Conservation (phyloP, 2,329 filamentous ascomycete species). For the Calonectria naviculata region DNA sequence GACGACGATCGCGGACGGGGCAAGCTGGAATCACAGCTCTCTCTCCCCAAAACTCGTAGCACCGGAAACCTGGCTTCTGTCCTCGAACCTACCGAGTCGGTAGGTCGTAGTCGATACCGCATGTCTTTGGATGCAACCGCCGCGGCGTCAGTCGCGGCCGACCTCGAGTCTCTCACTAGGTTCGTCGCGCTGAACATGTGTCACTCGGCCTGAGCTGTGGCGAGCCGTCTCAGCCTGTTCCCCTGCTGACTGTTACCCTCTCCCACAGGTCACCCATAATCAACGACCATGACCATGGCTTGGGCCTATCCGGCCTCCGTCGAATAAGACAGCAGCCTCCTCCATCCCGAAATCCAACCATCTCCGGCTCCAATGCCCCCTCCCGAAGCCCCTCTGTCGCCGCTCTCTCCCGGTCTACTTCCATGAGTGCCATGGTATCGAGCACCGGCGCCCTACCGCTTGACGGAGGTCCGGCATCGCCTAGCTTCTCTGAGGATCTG, state of each 20-base stretch:
- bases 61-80: conserved; percentile 69
- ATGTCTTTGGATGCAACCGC: conserved; percentile 83
- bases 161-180: conserved; percentile 81
- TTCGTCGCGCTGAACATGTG: conserved; percentile 51
- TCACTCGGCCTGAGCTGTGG: conserved; percentile 27
- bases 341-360: conserved; percentile 70
- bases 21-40: conserved; percentile 59
- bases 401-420: conserved; percentile 73
- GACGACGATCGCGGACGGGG: conserved; percentile 55
- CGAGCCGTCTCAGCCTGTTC: conserved; percentile 24
- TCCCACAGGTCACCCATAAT: conserved; percentile 79
- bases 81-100: conserved; percentile 59
- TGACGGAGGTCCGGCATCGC: conserved; percentile 75
- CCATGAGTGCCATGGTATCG: conserved; percentile 75
- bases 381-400: conserved; percentile 69
- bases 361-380: conserved; percentile 71
- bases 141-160: conserved; percentile 65
- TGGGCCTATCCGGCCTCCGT: conserved; percentile 87
- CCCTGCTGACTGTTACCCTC: conserved; percentile 41
- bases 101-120: conserved; percentile 72
- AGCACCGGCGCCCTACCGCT: conserved; percentile 65
- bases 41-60: conserved; percentile 73
- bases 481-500: conserved; percentile 87
- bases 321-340: conserved; percentile 90
- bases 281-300: conserved; percentile 86